A percentile compares a stretch with the other conserved stretches of the same genome.
phyloP scores from a whole-genome alignment of 78 protist genomes.

The Isochrysis galbana region DNA sequence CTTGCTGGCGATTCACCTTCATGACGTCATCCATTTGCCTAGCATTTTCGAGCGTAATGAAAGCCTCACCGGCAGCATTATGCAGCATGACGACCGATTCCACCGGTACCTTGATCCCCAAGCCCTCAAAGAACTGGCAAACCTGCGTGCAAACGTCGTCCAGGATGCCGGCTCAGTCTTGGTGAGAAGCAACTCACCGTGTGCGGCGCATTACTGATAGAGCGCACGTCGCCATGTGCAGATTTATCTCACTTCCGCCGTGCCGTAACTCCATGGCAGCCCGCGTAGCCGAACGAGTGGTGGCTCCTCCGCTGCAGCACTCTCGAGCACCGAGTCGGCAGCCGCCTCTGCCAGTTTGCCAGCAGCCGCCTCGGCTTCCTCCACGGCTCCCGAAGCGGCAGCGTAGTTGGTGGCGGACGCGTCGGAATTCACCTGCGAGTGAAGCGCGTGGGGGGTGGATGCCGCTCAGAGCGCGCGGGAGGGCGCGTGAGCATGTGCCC shows the following conservation, averaged over 20 bases:
- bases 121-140: neutral
- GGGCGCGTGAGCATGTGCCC: no score
- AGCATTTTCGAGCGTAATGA: neutral
- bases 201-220: no score
- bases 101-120: neutral
- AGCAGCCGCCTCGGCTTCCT: neutral
- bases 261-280: neutral
- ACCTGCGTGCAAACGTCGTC: no score
- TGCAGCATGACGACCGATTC: neutral
- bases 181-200: no score
- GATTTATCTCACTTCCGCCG: neutral
- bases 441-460: no score
- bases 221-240: no score
- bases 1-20: neutral
- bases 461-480: no score
- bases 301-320: neutral
- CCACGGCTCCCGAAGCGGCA: neutral
- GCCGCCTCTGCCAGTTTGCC: neutral
- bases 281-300: neutral
- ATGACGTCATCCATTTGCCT: neutral
- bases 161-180: no score
- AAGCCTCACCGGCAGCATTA: slow-evolving; percentile 14
- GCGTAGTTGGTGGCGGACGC: no score
- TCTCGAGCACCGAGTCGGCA: neutral
- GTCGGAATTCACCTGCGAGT: no score